Evolutionary conservation across 2,329 filamentous ascomycete species (phyloP).

Genomic region (Aspergillus fumigatiaffinis): DNA sequence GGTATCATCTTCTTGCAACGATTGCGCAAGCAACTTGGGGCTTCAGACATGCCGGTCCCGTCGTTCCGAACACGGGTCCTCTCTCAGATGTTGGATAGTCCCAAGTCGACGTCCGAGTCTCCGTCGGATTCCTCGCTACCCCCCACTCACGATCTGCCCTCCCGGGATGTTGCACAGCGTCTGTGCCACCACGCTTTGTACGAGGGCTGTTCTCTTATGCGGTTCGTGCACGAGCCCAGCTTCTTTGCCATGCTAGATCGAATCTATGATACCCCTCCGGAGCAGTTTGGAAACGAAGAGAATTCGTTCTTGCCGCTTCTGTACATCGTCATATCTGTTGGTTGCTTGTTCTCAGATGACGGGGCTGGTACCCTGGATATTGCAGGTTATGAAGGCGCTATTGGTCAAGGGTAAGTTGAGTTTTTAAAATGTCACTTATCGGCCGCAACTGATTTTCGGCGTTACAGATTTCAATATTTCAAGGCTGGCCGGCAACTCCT

Average conservation of each 20-base stretch:
- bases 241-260: conserved; percentile 75
- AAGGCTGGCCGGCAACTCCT: conserved; percentile 63
- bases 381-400: conserved; percentile 47
- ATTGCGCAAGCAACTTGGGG: conserved; percentile 83
- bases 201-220: conserved; percentile 60
- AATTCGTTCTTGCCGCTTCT: conserved; percentile 66
- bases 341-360: conserved; percentile 66
- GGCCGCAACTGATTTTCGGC: conserved; percentile 4
- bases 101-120: conserved; percentile 61
- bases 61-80: conserved; percentile 47
- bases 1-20: conserved; percentile 82
- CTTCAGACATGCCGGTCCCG: conserved; percentile 55
- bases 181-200: conserved; percentile 59
- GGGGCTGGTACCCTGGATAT: conserved; percentile 47
- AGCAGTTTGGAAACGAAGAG: conserved; percentile 61
- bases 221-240: conserved; percentile 74
- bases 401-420: conserved; percentile 51
- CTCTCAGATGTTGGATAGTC: conserved; percentile 64
- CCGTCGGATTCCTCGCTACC: conserved; percentile 55
- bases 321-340: conserved; percentile 67
- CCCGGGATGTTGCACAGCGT: conserved; percentile 53
- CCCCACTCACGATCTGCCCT: conserved; percentile 65
- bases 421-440: neutral
- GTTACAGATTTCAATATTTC: conserved; percentile 67
- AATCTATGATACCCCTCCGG: conserved; percentile 67